Evolutionary conservation across 2,329 filamentous ascomycete genomes (phyloP).

Genomic region (Calonectria naviculata): DNA sequence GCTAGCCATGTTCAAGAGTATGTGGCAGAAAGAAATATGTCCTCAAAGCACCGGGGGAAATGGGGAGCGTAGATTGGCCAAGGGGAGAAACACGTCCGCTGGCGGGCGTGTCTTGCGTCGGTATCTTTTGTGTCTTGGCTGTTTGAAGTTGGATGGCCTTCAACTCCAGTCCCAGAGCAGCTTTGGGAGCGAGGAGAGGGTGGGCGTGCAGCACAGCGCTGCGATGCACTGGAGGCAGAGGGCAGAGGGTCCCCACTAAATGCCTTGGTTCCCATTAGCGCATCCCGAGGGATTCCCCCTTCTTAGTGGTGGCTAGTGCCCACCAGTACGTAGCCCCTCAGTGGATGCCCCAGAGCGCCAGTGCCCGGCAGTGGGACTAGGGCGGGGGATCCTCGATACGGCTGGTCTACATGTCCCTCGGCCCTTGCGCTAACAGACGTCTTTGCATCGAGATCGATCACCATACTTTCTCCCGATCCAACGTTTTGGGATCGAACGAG

Average conservation of each 20-base stretch:
- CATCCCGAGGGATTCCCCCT: not conserved
- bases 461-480: slow-evolving; percentile 40
- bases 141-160: not conserved
- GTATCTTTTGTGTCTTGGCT: not conserved
- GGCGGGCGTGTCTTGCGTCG: not conserved
- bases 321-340: not conserved
- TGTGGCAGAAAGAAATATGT: not conserved
- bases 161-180: not conserved
- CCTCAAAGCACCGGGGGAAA: not conserved
- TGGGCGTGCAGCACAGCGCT: not conserved
- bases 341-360: not conserved
- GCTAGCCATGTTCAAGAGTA: not conserved
- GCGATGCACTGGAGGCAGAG: too few relatives aligned
- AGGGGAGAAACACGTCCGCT: not conserved
- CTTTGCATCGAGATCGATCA: slow-evolving; percentile 46
- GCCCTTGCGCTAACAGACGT: slow-evolving; percentile 35
- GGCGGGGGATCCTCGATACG: slow-evolving; percentile 33
- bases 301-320: not conserved
- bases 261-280: not conserved
- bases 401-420: slow-evolving; percentile 33
- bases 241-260: not conserved
- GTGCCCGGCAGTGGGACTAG: slow-evolving; percentile 6
- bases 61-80: not conserved
- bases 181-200: not conserved
- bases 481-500: slow-evolving; percentile 34